These are phyloP conservation scores for Populus simonii DNA, from an alignment of 345 rosid species.

Conservation along the genomic window DNA sequence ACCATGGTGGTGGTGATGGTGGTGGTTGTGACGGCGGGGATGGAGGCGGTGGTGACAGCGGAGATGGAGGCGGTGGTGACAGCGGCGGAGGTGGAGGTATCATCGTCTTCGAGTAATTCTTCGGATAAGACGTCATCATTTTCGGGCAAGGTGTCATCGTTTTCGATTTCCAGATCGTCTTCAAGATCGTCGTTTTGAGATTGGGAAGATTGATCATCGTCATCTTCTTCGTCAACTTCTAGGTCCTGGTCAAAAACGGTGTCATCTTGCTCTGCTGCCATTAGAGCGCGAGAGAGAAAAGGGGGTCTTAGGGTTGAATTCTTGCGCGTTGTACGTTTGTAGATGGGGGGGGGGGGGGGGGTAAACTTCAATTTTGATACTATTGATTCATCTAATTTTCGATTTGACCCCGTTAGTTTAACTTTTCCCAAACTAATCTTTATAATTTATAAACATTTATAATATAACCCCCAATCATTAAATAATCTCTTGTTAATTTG, in stretches of 20 bases:
- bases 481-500: background rate
- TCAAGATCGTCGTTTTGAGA: background rate
- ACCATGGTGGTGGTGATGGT: slow-evolving; percentile 19
- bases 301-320: background rate
- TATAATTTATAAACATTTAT: background rate
- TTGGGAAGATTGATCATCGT: background rate
- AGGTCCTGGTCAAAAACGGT: background rate
- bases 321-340: background rate
- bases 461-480: background rate
- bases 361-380: background rate
- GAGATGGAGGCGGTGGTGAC: slow-evolving; percentile 19
- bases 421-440: background rate
- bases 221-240: background rate
- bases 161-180: background rate
- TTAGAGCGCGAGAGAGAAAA: background rate
- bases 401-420: background rate
- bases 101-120: background rate
- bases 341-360: background rate
- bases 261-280: slow-evolving; percentile 1
- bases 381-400: background rate
- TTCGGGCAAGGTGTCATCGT: background rate
- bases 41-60: slow-evolving; percentile 23
- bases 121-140: background rate
- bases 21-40: slow-evolving; percentile 26
- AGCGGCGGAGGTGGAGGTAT: slow-evolving; percentile 6